Percentiles rank a stretch among this genome's conserved stretches.
Conservation (phyloP, 208 protist species). For the Leptomonas pyrrhocoris region DNA sequence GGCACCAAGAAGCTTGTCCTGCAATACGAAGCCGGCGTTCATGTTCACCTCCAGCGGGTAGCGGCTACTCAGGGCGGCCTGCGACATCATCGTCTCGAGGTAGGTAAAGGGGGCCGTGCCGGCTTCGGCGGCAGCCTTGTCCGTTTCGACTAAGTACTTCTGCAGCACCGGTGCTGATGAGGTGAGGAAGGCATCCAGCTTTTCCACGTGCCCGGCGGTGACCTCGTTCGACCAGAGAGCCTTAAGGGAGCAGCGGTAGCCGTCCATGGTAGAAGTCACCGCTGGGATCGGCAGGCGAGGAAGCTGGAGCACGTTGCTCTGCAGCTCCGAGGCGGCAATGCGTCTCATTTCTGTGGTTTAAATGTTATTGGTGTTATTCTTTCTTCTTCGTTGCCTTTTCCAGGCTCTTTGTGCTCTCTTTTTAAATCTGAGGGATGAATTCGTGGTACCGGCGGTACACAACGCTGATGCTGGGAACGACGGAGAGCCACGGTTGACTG, state of each 20-base stretch:
- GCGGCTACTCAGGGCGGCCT: slow-evolving; percentile 58
- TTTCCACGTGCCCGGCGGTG: slow-evolving; percentile 55
- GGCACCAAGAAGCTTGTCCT: slow-evolving; percentile 38
- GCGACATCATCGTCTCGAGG: slow-evolving; percentile 64
- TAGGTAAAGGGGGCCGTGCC: slow-evolving; percentile 70
- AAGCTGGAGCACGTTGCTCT: slow-evolving; percentile 76
- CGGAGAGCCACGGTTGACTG: no score
- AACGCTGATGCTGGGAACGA: no score
- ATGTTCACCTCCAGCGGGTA: slow-evolving; percentile 74
- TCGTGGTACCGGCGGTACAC: no score
- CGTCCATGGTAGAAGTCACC: slow-evolving; percentile 54
- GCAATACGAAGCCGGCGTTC: slow-evolving; percentile 72
- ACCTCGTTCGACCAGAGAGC: slow-evolving; percentile 65
- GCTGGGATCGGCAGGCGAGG: slow-evolving; percentile 80
- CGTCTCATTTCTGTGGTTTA: slow-evolving; percentile 52
- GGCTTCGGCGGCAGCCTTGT: slow-evolving; percentile 45
- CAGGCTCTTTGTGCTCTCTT: no score
- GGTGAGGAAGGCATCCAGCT: slow-evolving; percentile 72
- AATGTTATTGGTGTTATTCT: slow-evolving; percentile 10
- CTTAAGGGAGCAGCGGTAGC: slow-evolving; percentile 60
- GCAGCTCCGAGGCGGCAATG: slow-evolving; percentile 53
- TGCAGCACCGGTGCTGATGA: slow-evolving; percentile 63
- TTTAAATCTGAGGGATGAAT: no score
- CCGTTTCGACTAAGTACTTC: slow-evolving; percentile 61
- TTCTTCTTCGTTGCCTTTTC: neutral